Evolutionary conservation across 176 grass and related monocot species (phyloP), one percentile per base, ranked within the genome.

Genomic region (Juncus inflexus): DNA sequence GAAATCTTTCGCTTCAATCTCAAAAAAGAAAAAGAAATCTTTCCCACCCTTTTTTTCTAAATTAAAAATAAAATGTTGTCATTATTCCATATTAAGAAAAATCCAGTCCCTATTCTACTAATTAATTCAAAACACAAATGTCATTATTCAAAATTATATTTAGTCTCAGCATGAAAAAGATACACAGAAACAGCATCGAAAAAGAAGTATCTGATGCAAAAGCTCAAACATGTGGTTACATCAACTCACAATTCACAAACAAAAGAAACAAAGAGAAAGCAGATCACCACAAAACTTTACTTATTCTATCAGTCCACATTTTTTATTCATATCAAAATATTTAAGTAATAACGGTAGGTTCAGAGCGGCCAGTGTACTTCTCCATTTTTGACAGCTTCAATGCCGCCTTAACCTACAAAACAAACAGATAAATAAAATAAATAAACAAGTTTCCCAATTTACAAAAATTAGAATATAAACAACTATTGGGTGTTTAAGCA

Each of bases 341-440:
- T 86, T 89, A 96, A 83, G 87, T 96, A 69, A 96, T 96, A 41
- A 96, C 92, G 2, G 87, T 96, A 5, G 92, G 92, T 66, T 84
- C 77, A 61, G 87, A 90, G 67, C 92, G 84, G 55, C 92, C 84
- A 10, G 92, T 97, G 74, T 77, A 89, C 62, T 88, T 81, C 69
- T 91, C 60, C 67, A 96, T 91, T 70, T 89, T 96, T 0, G 87
- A 91, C 42, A 96, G 79, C 55, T 91, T 96, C 47, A 96, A 56
- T 3, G 92, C 92, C 58, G 85, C 82, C 70, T 81, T 82, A 35
- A 96, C 92, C 87, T 91, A 55, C 12, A 54, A 37, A 62, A 57
- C 11, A 42, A 15, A 42, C 0, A 52, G 15, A 28, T 28, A 28
- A 28, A 28, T 7, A 36, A 2, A 55, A 67, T 50, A 39, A 70